Evolutionary conservation across 129 eudicot genomes (phyloP), one percentile per base, ranked within the genome.

Genomic region (Flaveria sonorensis): DNA sequence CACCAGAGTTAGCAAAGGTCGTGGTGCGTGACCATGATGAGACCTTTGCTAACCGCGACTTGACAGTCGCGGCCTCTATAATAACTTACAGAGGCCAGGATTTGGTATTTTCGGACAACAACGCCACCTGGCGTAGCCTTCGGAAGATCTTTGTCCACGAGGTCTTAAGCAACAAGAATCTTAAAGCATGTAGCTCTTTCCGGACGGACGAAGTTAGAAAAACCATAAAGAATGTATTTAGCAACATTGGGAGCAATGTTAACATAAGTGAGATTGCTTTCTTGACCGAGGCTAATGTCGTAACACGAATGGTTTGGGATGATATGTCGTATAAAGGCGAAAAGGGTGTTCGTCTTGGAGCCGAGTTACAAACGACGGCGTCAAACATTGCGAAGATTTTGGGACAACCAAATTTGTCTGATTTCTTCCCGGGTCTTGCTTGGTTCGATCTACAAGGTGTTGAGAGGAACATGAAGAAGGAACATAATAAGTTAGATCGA

Each of bases 361-460:
- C 75, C 15, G 87, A 82, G 73, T 79, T 85, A 21, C 72, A 78
- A 71, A 57, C 7, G 39, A 62, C 72, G 55, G 74, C 67, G 28
- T 40, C 53, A 1, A 72, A 86, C 48, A 42, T 86, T 20, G 57
- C 36, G 11, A 65, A 28, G 32, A 30, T 83, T 23, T 13, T 86
- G 40, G 81, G 82, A 8, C 72, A 23, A 57, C 90, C 90, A 2
- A 86, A 63, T 30, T 63, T 63, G 21, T 63, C 45, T 0, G 68
- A 63, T 30, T 63, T 63, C 43, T 63, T 63, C 45, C 68, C 68
- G 30, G 15, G 4, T 30, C 68, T 63, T 63, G 68, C 68, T 28
- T 16, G 68, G 45, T 89, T 87, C 10, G 91, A 89, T 79, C 55
- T 86, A 28, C 89, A 89, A 75, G 89, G 91, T 45, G 62, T 89